These are phyloP conservation scores for Paxillus involutus DNA, from an alignment of 768 basidiomycete genomes.

Conservation along the genomic window DNA sequence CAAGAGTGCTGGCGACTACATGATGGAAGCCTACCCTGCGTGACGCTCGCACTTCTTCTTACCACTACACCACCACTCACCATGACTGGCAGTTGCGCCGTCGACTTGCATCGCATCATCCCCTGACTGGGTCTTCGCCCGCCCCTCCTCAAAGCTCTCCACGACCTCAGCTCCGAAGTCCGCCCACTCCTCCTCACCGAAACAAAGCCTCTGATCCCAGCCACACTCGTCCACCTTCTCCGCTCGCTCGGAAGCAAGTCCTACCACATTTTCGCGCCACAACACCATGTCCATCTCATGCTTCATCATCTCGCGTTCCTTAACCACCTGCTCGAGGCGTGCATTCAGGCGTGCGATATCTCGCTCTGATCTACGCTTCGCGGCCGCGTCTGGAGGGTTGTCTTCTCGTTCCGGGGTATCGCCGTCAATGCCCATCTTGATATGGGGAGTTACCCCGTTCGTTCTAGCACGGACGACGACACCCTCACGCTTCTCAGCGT, in stretches of 20 bases:
- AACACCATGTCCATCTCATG: slow-evolving; percentile 65
- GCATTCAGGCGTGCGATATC: slow-evolving; percentile 55
- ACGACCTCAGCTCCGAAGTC: slow-evolving; percentile 66
- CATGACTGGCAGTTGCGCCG: slow-evolving; percentile 26
- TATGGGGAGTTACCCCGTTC: slow-evolving; percentile 21
- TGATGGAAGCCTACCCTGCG: slow-evolving; percentile 51
- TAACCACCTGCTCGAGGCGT: slow-evolving; percentile 57
- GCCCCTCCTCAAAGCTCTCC: slow-evolving; percentile 64
- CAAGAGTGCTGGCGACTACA: neutral
- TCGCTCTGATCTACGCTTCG: slow-evolving; percentile 51
- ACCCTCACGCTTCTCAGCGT: slow-evolving; percentile 69
- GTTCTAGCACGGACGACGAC: slow-evolving; percentile 51
- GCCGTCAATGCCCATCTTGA: slow-evolving; percentile 21
- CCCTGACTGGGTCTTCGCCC: slow-evolving; percentile 30
- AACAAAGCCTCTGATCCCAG: slow-evolving; percentile 84
- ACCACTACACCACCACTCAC: slow-evolving; percentile 80
- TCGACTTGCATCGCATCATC: slow-evolving; percentile 43
- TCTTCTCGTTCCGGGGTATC: slow-evolving; percentile 4
- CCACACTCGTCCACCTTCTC: slow-evolving; percentile 74
- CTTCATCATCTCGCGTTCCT: slow-evolving; percentile 63
- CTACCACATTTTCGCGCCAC: slow-evolving; percentile 69
- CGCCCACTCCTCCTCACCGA: slow-evolving; percentile 77
- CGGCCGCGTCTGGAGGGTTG: slow-evolving; percentile 29
- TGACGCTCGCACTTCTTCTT: slow-evolving; percentile 79
- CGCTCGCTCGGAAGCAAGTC: slow-evolving; percentile 66